Evolutionary conservation across 2,329 filamentous ascomycete genomes (phyloP).

Genomic region (Aspergillus tamarii): DNA sequence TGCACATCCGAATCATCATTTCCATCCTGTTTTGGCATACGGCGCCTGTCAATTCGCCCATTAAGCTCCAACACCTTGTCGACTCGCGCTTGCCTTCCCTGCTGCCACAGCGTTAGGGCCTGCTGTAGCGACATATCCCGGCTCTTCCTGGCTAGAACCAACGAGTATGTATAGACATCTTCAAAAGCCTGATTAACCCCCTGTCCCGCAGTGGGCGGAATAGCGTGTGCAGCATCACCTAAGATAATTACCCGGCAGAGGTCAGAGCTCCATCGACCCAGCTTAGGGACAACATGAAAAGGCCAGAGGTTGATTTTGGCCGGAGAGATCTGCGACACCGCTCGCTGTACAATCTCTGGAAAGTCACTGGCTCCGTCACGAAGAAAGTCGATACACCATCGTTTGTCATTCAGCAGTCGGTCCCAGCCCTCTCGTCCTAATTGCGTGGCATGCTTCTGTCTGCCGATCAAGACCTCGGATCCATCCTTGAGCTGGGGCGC

Average conservation of each 20-base stretch:
- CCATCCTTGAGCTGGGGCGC: conserved; percentile 54
- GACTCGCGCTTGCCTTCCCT: conserved; percentile 52
- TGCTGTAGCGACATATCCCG: conserved; percentile 25
- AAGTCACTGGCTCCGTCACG: conserved; percentile 37
- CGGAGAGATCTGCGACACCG: conserved; percentile 40
- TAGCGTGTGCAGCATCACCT: conserved; percentile 67
- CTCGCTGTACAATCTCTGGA: conserved; percentile 42
- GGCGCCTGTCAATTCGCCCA: conserved; percentile 50
- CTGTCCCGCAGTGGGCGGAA: conserved; percentile 63
- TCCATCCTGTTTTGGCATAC: conserved; percentile 42
- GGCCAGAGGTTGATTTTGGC: conserved; percentile 53
- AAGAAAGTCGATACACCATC: conserved; percentile 42
- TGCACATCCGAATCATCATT: conserved; percentile 14
- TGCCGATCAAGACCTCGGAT: conserved; percentile 54
- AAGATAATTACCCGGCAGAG: conserved; percentile 49
- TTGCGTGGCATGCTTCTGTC: conserved; percentile 45
- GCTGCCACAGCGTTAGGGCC: conserved; percentile 51
- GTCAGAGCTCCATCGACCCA: conserved; percentile 49
- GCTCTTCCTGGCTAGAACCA: conserved; percentile 38
- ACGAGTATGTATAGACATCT: conserved; percentile 52
- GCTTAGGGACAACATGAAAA: conserved; percentile 53
- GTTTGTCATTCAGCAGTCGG: conserved; percentile 43
- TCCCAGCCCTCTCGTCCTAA: conserved; percentile 50
- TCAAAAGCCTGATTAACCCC: conserved; percentile 63
- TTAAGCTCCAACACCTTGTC: conserved; percentile 55